Conservation (phyloP, 2,329 filamentous ascomycete genomes). For the Penicillium frequentans region DNA sequence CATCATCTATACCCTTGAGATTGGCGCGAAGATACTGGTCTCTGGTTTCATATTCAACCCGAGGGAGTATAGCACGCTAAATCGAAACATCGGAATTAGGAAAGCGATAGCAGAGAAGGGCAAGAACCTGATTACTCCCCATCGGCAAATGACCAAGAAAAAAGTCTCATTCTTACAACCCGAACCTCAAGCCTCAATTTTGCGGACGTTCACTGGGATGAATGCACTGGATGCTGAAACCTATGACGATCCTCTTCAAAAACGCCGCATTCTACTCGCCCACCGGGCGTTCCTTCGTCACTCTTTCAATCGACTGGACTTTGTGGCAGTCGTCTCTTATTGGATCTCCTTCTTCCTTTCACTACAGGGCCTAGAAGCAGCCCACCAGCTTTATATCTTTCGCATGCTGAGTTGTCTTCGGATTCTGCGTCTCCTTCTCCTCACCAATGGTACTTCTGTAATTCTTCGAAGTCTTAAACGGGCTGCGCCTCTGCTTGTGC, state of each 20-base stretch:
- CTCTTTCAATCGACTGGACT: slow-evolving; percentile 93
- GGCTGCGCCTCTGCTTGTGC: slow-evolving; percentile 83
- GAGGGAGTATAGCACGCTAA: slow-evolving; percentile 85
- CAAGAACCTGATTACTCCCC: slow-evolving; percentile 75
- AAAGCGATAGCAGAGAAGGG: slow-evolving; percentile 75
- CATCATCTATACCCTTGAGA: slow-evolving; percentile 83
- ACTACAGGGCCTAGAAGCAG: slow-evolving; percentile 66
- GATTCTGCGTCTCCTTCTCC: slow-evolving; percentile 82
- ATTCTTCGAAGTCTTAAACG: slow-evolving; percentile 95
- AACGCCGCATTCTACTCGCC: slow-evolving; percentile 81
- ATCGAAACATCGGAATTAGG: slow-evolving; percentile 71
- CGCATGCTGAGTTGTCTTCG: slow-evolving; percentile 95
- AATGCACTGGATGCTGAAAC: slow-evolving; percentile 61
- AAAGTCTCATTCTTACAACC: slow-evolving; percentile 45
- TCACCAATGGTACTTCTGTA: slow-evolving; percentile 91
- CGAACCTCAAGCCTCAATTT: slow-evolving; percentile 55
- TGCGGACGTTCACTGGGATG: slow-evolving; percentile 73
- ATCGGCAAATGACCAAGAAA: slow-evolving; percentile 68
- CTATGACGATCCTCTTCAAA: slow-evolving; percentile 67
- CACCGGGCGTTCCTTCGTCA: slow-evolving; percentile 90
- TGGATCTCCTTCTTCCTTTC: slow-evolving; percentile 85
- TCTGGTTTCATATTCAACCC: slow-evolving; percentile 93
- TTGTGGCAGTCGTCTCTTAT: slow-evolving; percentile 89
- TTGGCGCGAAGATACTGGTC: slow-evolving; percentile 80
- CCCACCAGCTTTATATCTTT: slow-evolving; percentile 80